Evolutionary conservation across 2,329 filamentous ascomycete genomes (phyloP), one percentile per base, ranked within the genome.

Genomic region (Cladosporium sp.): DNA sequence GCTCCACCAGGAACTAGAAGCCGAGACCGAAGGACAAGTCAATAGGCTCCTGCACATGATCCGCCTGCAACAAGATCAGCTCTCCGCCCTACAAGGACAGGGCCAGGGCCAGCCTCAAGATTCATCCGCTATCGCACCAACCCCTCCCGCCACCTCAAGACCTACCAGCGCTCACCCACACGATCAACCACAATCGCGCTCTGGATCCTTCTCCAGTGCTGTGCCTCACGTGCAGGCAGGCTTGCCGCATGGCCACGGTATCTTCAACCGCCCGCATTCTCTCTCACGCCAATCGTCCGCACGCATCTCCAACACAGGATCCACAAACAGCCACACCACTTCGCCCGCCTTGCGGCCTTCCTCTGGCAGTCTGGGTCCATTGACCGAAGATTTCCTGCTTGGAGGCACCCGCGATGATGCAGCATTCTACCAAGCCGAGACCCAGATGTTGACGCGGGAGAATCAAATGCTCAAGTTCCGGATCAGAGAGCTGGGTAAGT

Each of bases 341-440:
- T 78, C 76, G 1, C 77, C 77, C 4, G 71, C 76, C 1, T 72
- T 68, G 80, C 83, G 65, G 75, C 88, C 64, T 71, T 80, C 70
- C 65, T 87, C 67, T 72, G 82, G 66, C 74, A 83, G 47, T 78
- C 81, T 69, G 3, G 66, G 69, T 13, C 65, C 65, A 1, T 39
- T 65, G 48, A 66, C 63, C 4, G 81, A 80, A 34, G 86, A 90
- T 52, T 84, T 80, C 75, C 73, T 81, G 48, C 77, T 88, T 1
- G 82, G 81, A n/a, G 82, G 82, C 19, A 66, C 72, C 2, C 53
- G 88, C 17, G 89, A 91, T 66, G 89, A 92, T 70, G 86, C 82
- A 62, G 86, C 87, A 0, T 91, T 91, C 70, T 92, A 92, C 66
- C 88, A 91, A 70, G 89, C 89, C 4, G 89, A 93, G 74, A 90